Evolutionary conservation across 129 eudicot species (phyloP).

Genomic region (Saussurea involucrata): DNA sequence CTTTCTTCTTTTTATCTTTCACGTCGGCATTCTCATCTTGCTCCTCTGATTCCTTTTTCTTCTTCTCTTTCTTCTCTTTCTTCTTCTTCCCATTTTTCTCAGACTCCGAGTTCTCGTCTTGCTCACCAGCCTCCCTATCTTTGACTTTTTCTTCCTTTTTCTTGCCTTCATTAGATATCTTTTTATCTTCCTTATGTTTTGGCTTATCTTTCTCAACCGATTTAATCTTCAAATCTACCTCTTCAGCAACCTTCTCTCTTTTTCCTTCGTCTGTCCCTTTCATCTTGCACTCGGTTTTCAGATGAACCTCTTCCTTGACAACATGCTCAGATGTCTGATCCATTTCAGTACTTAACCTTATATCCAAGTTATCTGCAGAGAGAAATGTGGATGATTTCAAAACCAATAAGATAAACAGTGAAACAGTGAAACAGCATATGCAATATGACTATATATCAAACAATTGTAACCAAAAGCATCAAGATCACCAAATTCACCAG

Average conservation of each 20-base stretch:
- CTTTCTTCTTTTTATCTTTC: constrained; percentile 24
- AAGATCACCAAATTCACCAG: background rate
- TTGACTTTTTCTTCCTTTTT: constrained; percentile 10
- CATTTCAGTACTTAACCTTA: constrained; percentile 33
- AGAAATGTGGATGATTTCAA: constrained; percentile 5
- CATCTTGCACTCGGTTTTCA: constrained; percentile 42
- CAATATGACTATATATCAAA: constrained; percentile 11
- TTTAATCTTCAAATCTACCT: constrained; percentile 39
- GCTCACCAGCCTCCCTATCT: constrained; percentile 4
- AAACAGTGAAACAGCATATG: background rate
- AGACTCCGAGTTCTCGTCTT: constrained; percentile 18
- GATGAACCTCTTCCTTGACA: constrained; percentile 43
- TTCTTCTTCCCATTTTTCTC: constrained; percentile 23
- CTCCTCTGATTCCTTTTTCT: constrained; percentile 9
- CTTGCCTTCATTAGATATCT: constrained; percentile 12
- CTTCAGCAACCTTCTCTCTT: constrained; percentile 40
- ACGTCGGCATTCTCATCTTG: constrained; percentile 3
- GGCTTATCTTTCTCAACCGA: constrained; percentile 46
- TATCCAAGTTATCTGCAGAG: constrained; percentile 14
- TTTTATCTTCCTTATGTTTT: constrained; percentile 39
- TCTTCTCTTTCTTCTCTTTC: constrained; percentile 1
- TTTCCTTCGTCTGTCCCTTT: constrained; percentile 32
- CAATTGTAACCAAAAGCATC: background rate
- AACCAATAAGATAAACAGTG: background rate
- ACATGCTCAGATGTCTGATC: constrained; percentile 39